A percentile compares a stretch with the other conserved stretches of the same genome.
These are phyloP conservation scores for Durio zibethinus DNA, from an alignment of 345 rosid species.

Conservation along the genomic window DNA sequence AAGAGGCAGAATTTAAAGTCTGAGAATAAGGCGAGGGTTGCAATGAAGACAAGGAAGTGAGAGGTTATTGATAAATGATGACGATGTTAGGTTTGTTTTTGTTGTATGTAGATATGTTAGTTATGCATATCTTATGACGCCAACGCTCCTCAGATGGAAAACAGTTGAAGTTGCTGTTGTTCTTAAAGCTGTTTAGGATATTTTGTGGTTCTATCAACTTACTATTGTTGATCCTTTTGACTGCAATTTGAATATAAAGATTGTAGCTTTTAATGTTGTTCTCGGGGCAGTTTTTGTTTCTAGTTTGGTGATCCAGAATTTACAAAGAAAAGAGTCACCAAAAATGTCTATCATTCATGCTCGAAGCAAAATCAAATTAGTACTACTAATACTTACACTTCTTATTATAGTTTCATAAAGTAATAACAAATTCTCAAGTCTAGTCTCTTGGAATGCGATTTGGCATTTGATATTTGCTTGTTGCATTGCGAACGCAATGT, in stretches of 20 bases:
- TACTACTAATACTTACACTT: background rate
- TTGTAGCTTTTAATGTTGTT: background rate
- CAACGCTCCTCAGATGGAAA: background rate
- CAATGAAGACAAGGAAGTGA: background rate
- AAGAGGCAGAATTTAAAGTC: constrained; percentile 17
- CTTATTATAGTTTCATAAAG: background rate
- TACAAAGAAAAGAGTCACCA: background rate
- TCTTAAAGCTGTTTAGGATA: background rate
- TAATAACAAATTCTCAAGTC: background rate
- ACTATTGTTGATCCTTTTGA: background rate
- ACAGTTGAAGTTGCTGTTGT: background rate
- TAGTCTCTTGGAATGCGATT: too few species aligned
- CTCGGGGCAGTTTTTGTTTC: background rate
- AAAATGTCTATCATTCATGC: background rate
- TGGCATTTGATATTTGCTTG: too few species aligned
- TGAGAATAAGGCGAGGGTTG: background rate
- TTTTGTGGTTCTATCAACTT: background rate
- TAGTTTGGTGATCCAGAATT: background rate
- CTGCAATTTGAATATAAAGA: background rate
- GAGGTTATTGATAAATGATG: too few species aligned
- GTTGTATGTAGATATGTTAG: background rate
- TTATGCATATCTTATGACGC: background rate
- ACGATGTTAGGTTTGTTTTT: background rate
- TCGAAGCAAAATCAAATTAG: background rate
- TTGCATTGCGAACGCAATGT: background rate